phyloP scores from a whole-genome alignment of 345 rosid species.

The Citrus hindsii region DNA sequence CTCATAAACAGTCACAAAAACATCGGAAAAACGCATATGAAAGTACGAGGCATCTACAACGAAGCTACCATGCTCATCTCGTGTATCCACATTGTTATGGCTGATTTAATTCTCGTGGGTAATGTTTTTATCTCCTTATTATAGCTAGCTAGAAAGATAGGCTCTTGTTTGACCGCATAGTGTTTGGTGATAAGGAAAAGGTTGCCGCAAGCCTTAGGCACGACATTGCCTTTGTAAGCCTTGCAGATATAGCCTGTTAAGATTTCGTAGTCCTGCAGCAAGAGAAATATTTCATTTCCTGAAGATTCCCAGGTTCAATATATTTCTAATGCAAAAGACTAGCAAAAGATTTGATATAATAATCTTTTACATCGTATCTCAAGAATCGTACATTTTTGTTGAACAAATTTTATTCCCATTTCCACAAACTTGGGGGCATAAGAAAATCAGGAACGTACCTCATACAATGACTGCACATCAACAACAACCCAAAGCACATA shows the following conservation, averaged over 20 bases:
- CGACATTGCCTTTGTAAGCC: constrained; percentile 53
- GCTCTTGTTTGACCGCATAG: constrained; percentile 3
- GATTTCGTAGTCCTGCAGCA: constrained; percentile 69
- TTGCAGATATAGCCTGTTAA: constrained; percentile 73
- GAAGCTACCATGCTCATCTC: constrained; percentile 19
- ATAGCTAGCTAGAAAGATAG: constrained; percentile 33
- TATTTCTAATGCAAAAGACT: not conserved
- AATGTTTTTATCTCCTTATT: constrained; percentile 26
- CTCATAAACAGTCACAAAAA: not conserved
- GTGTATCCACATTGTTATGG: constrained; percentile 20
- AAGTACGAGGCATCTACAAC: not conserved
- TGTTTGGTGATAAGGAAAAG: constrained; percentile 17
- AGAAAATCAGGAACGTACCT: constrained; percentile 39
- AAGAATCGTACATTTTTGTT: not conserved
- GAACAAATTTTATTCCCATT: not conserved
- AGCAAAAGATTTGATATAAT: not conserved
- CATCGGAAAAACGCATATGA: not conserved
- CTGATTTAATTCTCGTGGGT: constrained; percentile 15
- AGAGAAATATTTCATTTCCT: not conserved
- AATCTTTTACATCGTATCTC: not conserved
- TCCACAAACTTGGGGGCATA: not conserved
- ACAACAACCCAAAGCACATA: constrained; percentile 91
- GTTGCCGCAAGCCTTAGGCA: constrained; percentile 52
- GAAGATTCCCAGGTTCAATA: not conserved
- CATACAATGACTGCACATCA: constrained; percentile 84